Base-by-base conservation (phyloP, 306 rosid species). In the Datisca glomerata region DNA sequence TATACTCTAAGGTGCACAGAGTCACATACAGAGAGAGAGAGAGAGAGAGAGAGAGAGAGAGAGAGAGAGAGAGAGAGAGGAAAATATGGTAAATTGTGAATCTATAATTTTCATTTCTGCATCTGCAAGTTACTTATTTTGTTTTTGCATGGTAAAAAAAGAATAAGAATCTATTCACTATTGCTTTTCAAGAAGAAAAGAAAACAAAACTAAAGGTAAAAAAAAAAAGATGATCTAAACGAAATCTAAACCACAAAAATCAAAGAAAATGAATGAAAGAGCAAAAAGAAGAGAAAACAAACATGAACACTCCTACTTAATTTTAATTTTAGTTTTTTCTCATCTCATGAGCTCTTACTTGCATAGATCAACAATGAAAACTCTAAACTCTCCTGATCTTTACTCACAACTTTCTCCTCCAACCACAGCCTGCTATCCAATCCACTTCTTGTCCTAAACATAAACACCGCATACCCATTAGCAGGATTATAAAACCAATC, bases 311-410 rank as follows among this genome's bases (percentile, higher is more conserved):
- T 25, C 2, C 2, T 17, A 29, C 31, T 38, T 7, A 17, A 22
- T 15, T 13, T 12, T 5, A 8, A 4, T 1, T 6, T 10, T n/a
- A 39, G 14, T 13, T 45, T 28, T 14, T 31, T 49, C 15, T 21
- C 12, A 24, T 41, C 65, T 8, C 7, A 71, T 41, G 70, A 56
- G 60, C 24, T 89, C 86, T 91, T 91, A 80, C 85, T 70, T 8
- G 96, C 98, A 65, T 75, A 78, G 70, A 91, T 80, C 67, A 80
- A 69, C 74, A 91, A 72, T 15, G 98, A 84, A 68, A 84, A 91
- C 17, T 75, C 79, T 47, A 49, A 46, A 15, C 20, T 51, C 2
- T 80, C 85, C 33, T 64, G 67, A 32, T 77, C 79, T 41, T 66
- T 64, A n/a, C 59, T 77, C 33, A 68, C 37, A 15, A 38, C 12